Evolutionary conservation across 2,329 filamentous ascomycete genomes (phyloP).

Genomic region (Rhynchosporium secalis): DNA sequence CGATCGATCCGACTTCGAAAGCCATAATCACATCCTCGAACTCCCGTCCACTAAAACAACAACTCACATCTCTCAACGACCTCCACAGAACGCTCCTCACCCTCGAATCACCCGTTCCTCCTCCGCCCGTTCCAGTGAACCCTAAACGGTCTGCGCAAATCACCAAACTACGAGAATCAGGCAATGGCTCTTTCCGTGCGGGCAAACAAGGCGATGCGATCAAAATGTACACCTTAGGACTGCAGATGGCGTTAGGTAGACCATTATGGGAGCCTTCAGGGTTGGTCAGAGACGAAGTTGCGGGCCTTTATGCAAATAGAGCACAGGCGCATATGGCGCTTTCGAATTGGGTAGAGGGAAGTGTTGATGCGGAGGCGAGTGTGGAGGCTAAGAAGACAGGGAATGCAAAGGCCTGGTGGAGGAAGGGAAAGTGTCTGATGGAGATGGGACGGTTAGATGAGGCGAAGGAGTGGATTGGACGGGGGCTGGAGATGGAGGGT

Average conservation of each 20-base stretch:
- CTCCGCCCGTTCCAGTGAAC: slow-evolving; percentile 87
- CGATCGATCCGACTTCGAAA: slow-evolving; percentile 81
- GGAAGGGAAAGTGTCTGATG: slow-evolving; percentile 76
- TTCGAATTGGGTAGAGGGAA: slow-evolving; percentile 79
- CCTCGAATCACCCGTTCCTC: slow-evolving; percentile 67
- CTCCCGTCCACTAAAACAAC: slow-evolving; percentile 55
- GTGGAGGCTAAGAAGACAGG: slow-evolving; percentile 83
- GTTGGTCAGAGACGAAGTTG: slow-evolving; percentile 81
- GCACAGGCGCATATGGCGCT: slow-evolving; percentile 87
- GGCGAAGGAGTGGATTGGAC: slow-evolving; percentile 74
- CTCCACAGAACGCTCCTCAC: slow-evolving; percentile 74
- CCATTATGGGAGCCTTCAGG: slow-evolving; percentile 86
- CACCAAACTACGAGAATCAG: slow-evolving; percentile 84
- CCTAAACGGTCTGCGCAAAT: slow-evolving; percentile 88
- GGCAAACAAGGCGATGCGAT: slow-evolving; percentile 72
- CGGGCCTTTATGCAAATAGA: slow-evolving; percentile 78
- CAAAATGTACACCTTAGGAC: slow-evolving; percentile 78
- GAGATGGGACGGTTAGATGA: slow-evolving; percentile 91
- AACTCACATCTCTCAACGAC: slow-evolving; percentile 73
- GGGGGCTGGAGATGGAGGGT: slow-evolving; percentile 80
- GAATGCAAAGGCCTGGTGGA: slow-evolving; percentile 95
- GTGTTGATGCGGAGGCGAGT: slow-evolving; percentile 84
- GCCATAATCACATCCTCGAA: slow-evolving; percentile 56
- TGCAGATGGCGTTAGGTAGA: slow-evolving; percentile 82
- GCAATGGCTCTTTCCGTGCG: slow-evolving; percentile 82